Percentiles rank a stretch among this genome's conserved stretches.
Conservation (phyloP, 208 protist species). For the Wallacemonas sp. region DNA sequence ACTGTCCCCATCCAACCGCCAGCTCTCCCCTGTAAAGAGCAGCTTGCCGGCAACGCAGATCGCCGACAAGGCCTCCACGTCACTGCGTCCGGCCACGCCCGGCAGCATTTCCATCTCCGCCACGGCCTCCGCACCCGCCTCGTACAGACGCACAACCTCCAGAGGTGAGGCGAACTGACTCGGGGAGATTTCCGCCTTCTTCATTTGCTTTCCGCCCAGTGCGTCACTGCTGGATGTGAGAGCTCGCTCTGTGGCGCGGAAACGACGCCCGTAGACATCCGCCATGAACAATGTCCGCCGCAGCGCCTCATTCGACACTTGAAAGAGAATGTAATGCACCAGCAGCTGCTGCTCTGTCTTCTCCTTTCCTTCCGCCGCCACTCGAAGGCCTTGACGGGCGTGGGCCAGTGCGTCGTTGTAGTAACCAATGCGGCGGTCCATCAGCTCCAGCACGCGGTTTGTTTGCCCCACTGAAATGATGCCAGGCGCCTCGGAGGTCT, state of each 20-base stretch:
- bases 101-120: constrained; percentile 83
- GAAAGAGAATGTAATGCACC: constrained; percentile 79
- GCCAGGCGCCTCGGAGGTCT: constrained; percentile 41
- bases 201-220: constrained; percentile 5
- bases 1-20: constrained; percentile 44
- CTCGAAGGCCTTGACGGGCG: constrained; percentile 72
- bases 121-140: constrained; percentile 59
- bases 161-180: constrained; percentile 78
- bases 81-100: constrained; percentile 57
- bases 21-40: constrained; percentile 71
- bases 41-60: constrained; percentile 61
- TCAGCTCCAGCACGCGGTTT: constrained; percentile 73
- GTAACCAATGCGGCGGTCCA: constrained; percentile 78
- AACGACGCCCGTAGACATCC: constrained; percentile 65
- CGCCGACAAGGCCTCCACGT: constrained; percentile 46
- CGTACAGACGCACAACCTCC: constrained; percentile 84
- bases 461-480: constrained; percentile 61
- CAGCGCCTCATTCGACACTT: constrained; percentile 69
- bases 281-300: constrained; percentile 74
- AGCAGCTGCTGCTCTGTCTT: constrained; percentile 74
- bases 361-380: constrained; percentile 40
- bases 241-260: constrained; percentile 66
- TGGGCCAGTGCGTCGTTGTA: constrained; percentile 85
- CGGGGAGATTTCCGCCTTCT: constrained; percentile 50
- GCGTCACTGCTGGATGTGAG: constrained; percentile 21